Conservation (phyloP, 1,284 basidiomycete genomes). For the Sporisorium reilianum region DNA sequence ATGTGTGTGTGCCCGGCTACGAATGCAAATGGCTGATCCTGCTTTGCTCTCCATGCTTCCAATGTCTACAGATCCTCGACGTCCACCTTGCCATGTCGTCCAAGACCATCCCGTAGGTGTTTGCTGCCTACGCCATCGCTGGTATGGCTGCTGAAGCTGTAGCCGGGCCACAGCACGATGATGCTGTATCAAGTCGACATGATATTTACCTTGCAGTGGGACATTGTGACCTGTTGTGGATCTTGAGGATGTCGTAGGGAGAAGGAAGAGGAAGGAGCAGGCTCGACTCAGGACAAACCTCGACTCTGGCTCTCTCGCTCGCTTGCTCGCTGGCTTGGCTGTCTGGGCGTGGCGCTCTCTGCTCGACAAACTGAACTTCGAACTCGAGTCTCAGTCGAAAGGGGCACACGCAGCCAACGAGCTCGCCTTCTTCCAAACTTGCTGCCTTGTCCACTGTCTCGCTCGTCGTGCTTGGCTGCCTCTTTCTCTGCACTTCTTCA, state of each 20-base stretch:
- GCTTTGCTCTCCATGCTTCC: conserved; percentile 7
- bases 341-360: background rate
- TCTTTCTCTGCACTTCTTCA: too few species aligned
- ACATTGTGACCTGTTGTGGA: conserved; percentile 54
- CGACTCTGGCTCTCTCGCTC: conserved; percentile 7
- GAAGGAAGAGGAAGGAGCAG: conserved; percentile 18
- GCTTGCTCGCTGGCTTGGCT: conserved; percentile 5
- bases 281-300: conserved; percentile 21
- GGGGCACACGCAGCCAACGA: background rate
- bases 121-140: conserved; percentile 12
- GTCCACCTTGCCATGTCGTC: background rate
- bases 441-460: background rate
- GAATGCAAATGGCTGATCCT: conserved; percentile 30
- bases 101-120: background rate
- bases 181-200: conserved; percentile 24
- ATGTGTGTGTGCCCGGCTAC: conserved; percentile 35
- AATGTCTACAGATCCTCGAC: background rate
- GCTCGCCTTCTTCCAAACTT: background rate
- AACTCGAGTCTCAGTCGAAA: background rate
- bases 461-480: too few species aligned
- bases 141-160: conserved; percentile 15
- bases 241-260: conserved; percentile 54
- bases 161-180: conserved; percentile 25
- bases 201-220: conserved; percentile 60
- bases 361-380: background rate